A percentile compares a stretch with the other conserved stretches of the same genome.
Conservation (phyloP, 2,329 filamentous ascomycete genomes). For the Colletotrichum tropicale region DNA sequence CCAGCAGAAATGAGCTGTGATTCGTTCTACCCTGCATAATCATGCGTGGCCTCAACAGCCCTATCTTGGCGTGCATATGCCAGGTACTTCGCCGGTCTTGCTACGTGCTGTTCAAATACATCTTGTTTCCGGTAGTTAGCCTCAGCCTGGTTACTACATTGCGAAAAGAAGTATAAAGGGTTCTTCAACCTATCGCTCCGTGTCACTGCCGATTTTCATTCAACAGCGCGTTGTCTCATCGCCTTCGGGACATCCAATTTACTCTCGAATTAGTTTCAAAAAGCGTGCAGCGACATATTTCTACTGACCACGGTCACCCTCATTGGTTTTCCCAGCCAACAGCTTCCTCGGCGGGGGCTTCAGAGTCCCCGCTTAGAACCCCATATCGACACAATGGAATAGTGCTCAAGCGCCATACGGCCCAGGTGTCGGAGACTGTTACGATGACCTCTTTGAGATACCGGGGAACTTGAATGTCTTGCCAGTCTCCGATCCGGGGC, state of each 20-base stretch:
- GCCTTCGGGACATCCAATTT: too few relatives aligned
- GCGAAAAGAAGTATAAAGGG: too few relatives aligned
- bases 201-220: too few relatives aligned
- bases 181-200: too few relatives aligned
- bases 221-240: too few relatives aligned
- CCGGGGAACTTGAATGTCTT: not conserved
- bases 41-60: not conserved
- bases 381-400: not conserved
- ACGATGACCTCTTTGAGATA: not conserved
- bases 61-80: not conserved
- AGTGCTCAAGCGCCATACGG: not conserved
- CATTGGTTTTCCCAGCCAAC: too few relatives aligned
- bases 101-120: not conserved
- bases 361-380: not conserved
- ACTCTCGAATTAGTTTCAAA: too few relatives aligned
- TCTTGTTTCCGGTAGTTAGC: not conserved
- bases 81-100: not conserved
- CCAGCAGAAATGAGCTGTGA: not conserved
- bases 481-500: not conserved
- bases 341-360: not conserved
- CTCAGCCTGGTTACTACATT: too few relatives aligned
- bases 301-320: too few relatives aligned
- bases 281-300: rapidly evolving
- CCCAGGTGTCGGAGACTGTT: not conserved
- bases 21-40: not conserved